Conservation (phyloP, 139 green algal species). For the Tetradesmus obliquus region DNA sequence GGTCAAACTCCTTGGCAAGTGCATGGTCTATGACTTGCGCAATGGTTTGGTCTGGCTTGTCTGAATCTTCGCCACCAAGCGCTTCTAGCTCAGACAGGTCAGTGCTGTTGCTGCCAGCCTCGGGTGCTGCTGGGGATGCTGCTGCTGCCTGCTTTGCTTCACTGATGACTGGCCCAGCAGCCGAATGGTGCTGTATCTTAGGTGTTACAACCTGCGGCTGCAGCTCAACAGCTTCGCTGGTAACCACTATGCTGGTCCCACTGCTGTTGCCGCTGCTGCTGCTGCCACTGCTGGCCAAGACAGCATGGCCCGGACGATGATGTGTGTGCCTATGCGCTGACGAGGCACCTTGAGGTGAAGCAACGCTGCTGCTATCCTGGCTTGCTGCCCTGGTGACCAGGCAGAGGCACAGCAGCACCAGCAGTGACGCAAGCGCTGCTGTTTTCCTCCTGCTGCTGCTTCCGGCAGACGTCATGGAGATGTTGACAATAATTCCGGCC, state of each 20-base stretch:
- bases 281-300: neutral
- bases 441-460: neutral
- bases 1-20: constrained; percentile 77
- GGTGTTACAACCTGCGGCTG: neutral
- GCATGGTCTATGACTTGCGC: constrained; percentile 71
- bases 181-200: neutral
- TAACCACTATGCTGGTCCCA: constrained; percentile 1
- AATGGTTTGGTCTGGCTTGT: constrained; percentile 31
- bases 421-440: neutral
- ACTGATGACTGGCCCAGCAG: neutral
- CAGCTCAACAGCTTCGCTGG: constrained; percentile 3
- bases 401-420: constrained; percentile 2
- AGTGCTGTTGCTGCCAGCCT: neutral
- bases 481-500: neutral
- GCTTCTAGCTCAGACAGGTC: neutral
- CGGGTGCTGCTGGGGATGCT: neutral
- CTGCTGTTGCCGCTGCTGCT: neutral
- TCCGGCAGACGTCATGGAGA: neutral
- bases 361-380: neutral
- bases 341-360: neutral
- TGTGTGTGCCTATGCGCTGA: neutral
- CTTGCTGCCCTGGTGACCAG: constrained; percentile 2
- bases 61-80: neutral
- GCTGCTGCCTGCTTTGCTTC: neutral
- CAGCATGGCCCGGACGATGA: neutral